These are phyloP conservation scores for Barnettozyma sp. DNA, from an alignment of 805 yeast species.

Conservation along the genomic window DNA sequence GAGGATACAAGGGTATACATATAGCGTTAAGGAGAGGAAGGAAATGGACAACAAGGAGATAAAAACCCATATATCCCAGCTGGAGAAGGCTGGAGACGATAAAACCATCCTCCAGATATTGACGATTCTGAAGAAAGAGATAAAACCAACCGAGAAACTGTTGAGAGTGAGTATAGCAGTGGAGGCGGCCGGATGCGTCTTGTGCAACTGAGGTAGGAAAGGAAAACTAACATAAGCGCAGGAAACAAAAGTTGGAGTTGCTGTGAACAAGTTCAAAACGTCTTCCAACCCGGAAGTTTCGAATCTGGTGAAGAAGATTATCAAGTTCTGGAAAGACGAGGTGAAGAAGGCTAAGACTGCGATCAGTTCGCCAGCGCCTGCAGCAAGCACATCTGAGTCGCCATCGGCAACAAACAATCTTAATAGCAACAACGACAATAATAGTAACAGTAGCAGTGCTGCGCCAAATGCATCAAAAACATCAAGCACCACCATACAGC, in stretches of 20 bases:
- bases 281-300: constrained; percentile 60
- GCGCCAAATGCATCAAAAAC: constrained; percentile 2
- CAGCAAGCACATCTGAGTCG: constrained; percentile 9
- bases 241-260: constrained; percentile 96
- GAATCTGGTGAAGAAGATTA: constrained; percentile 70
- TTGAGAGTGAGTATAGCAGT: constrained; percentile 57
- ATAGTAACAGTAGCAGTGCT: background rate
- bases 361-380: too few species aligned
- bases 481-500: constrained; percentile 6
- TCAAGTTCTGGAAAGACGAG: constrained; percentile 83
- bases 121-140: constrained; percentile 57
- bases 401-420: constrained; percentile 16
- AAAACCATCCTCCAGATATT: constrained; percentile 62
- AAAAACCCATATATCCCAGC: constrained; percentile 54
- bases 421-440: constrained; percentile 7
- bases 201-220: too few species aligned
- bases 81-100: constrained; percentile 67
- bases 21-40: too few species aligned
- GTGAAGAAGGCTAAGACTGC: constrained; percentile 41
- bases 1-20: too few species aligned
- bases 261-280: constrained; percentile 81
- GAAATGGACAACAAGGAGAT: constrained; percentile 76
- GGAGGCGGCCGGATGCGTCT: too few species aligned
- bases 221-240: too few species aligned
- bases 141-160: constrained; percentile 77